Conservation (phyloP, 1,284 basidiomycete genomes). For the Tilletia horrida region DNA sequence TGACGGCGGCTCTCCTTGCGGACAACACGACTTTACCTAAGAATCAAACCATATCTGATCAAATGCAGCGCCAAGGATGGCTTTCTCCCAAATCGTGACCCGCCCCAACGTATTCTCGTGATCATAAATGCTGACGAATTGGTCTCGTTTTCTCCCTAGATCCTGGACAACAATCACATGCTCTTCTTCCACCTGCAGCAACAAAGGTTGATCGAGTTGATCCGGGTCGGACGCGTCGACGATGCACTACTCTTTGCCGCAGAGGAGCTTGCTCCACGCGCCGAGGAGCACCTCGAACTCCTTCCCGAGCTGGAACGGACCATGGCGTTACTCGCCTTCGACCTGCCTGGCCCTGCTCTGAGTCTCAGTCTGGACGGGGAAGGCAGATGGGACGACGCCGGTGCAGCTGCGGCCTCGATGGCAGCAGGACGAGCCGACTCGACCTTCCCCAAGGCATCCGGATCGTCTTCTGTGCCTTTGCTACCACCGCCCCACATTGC, state of each 20-base stretch:
- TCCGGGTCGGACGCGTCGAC: constrained; percentile 72
- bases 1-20: constrained; percentile 12
- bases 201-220: constrained; percentile 89
- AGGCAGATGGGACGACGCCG: constrained; percentile 11
- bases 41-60: constrained; percentile 6
- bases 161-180: constrained; percentile 84
- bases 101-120: no score
- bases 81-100: neutral
- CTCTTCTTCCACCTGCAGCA: constrained; percentile 91
- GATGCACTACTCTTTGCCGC: constrained; percentile 88
- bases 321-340: constrained; percentile 92
- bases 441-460: neutral
- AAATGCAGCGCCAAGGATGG: neutral
- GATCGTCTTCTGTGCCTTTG: constrained; percentile 18
- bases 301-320: constrained; percentile 85
- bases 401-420: neutral
- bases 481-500: constrained; percentile 66
- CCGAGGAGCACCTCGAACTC: constrained; percentile 90
- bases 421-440: constrained; percentile 22
- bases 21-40: constrained; percentile 12
- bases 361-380: constrained; percentile 17
- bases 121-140: no score
- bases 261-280: constrained; percentile 85
- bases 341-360: constrained; percentile 50
- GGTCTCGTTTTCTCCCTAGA: constrained; percentile 61